phyloP scores from a whole-genome alignment of 495 filamentous ascomycete species.

The Penicillium atrosanguineum region DNA sequence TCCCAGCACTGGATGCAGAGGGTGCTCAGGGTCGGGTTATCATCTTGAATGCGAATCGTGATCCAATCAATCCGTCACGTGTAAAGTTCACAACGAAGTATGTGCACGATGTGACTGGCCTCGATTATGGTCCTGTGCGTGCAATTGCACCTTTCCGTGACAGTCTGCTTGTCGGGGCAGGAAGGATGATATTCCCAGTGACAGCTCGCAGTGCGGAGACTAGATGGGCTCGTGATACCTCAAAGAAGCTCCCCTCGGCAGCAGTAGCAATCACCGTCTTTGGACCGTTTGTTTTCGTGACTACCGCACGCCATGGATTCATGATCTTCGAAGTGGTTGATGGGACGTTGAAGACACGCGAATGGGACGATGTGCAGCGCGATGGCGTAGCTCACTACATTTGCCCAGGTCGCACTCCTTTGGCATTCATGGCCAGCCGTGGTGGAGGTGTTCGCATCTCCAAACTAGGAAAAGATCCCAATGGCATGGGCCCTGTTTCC shows the following conservation, averaged over 20 bases:
- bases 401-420: constrained; percentile 21
- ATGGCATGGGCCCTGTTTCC: neutral
- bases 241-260: constrained; percentile 36
- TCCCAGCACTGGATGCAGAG: constrained; percentile 13
- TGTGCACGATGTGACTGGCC: constrained; percentile 29
- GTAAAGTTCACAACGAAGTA: constrained; percentile 39
- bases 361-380: constrained; percentile 31
- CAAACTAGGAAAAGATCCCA: constrained; percentile 2
- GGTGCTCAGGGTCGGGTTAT: constrained; percentile 32
- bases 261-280: constrained; percentile 42
- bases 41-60: constrained; percentile 33
- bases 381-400: constrained; percentile 40
- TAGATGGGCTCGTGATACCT: constrained; percentile 32
- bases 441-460: constrained; percentile 36
- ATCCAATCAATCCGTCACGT: constrained; percentile 21
- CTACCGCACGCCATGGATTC: constrained; percentile 43
- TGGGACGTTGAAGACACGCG: constrained; percentile 30
- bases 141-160: constrained; percentile 42
- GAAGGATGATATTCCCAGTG: constrained; percentile 36
- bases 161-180: constrained; percentile 39
- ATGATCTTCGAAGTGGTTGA: constrained; percentile 34
- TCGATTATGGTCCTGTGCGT: constrained; percentile 29
- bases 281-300: constrained; percentile 40
- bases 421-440: constrained; percentile 19
- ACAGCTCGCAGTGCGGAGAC: constrained; percentile 29